Conservation (phyloP, 2,329 filamentous ascomycete species). For the Colletotrichum orchidophilum region DNA sequence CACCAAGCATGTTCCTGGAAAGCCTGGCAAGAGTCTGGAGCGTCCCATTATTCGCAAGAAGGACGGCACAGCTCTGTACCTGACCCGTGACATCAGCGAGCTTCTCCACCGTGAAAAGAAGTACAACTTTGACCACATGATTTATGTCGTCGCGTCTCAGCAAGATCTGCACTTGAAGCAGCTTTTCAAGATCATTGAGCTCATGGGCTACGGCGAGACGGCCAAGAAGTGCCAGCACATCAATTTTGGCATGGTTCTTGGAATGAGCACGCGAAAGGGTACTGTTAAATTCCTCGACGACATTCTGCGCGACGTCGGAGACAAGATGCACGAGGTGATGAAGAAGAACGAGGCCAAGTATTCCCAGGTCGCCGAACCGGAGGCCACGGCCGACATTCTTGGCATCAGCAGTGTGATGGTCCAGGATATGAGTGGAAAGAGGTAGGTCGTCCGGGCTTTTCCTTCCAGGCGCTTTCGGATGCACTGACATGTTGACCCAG, state of each 20-base stretch:
- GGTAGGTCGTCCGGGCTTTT: constrained; percentile 57
- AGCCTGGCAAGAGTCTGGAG: constrained; percentile 75
- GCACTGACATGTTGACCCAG: constrained; percentile 43
- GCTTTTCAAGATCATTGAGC: constrained; percentile 79
- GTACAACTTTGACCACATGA: constrained; percentile 72
- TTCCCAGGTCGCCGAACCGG: constrained; percentile 85
- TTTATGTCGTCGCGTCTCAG: constrained; percentile 78
- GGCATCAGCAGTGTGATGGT: constrained; percentile 98
- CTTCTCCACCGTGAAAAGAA: constrained; percentile 70
- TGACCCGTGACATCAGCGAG: constrained; percentile 82
- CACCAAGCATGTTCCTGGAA: constrained; percentile 71
- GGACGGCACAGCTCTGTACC: constrained; percentile 79
- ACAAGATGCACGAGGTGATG: constrained; percentile 99
- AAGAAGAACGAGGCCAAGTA: constrained; percentile 91
- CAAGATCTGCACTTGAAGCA: constrained; percentile 80
- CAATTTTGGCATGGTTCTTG: constrained; percentile 78
- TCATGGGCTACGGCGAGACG: constrained; percentile 75
- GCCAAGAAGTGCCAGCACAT: constrained; percentile 76
- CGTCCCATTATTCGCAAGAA: constrained; percentile 77
- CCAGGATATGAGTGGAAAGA: constrained; percentile 96
- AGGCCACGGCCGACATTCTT: constrained; percentile 82
- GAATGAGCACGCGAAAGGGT: constrained; percentile 76
- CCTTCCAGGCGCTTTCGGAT: constrained; percentile 30
- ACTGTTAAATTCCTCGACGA: constrained; percentile 80
- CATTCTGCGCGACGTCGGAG: constrained; percentile 81